Evolutionary conservation across 1,139 yeast genomes (phyloP).

Genomic region (Pichia sp.): DNA sequence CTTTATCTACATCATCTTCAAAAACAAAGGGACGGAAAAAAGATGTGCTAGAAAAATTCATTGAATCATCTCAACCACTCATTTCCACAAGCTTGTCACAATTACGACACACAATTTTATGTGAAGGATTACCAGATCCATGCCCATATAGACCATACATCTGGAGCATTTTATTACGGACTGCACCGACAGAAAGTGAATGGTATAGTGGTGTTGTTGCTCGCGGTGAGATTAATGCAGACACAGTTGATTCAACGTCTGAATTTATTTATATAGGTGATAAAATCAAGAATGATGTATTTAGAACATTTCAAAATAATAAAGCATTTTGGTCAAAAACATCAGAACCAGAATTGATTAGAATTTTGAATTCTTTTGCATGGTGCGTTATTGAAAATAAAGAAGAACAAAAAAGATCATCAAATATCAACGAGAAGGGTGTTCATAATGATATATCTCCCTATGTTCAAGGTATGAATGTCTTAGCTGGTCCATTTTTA

Average conservation of each 20-base stretch:
- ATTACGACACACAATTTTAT: constrained; percentile 67
- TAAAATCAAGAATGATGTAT: constrained; percentile 82
- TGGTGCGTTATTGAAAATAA: constrained; percentile 31
- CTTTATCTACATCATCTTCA: not conserved
- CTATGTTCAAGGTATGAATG: constrained; percentile 92
- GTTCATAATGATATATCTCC: constrained; percentile 24
- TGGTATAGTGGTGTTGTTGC: constrained; percentile 50
- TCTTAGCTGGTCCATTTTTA: constrained; percentile 76
- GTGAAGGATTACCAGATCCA: constrained; percentile 62
- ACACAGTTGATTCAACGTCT: constrained; percentile 1
- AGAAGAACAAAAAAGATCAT: constrained; percentile 10
- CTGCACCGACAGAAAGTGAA: constrained; percentile 49
- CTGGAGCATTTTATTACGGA: constrained; percentile 73
- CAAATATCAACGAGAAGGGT: not conserved
- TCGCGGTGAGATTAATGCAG: constrained; percentile 42
- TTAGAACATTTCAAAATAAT: constrained; percentile 79
- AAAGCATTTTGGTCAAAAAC: constrained; percentile 58
- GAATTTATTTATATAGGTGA: constrained; percentile 37
- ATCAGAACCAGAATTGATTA: constrained; percentile 56
- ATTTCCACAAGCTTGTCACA: constrained; percentile 70
- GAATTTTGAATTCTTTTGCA: constrained; percentile 72
- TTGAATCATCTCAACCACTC: constrained; percentile 55
- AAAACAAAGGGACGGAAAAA: constrained; percentile 42
- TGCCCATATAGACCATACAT: constrained; percentile 71
- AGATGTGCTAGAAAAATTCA: constrained; percentile 60